Evolutionary conservation across 2,329 filamentous ascomycete genomes (phyloP).

Genomic region (Clonostachys byssicola): DNA sequence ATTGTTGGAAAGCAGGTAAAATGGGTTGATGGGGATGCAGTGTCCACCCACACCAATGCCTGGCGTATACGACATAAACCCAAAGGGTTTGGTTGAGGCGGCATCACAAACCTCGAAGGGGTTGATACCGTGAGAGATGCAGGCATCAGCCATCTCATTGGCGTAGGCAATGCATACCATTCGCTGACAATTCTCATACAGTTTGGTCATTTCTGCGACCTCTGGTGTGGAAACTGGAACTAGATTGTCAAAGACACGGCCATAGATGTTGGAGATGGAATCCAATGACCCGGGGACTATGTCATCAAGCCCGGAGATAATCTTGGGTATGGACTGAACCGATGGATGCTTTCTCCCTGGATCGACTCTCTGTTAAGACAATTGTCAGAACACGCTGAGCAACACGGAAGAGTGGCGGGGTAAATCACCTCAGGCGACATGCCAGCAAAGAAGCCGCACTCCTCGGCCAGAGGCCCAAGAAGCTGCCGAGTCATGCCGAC

Average conservation of each 20-base stretch:
- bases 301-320: conserved; percentile 47
- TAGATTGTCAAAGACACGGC: conserved; percentile 38
- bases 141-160: conserved; percentile 54
- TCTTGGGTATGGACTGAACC: conserved; percentile 41
- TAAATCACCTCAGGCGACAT: conserved; percentile 39
- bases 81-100: conserved; percentile 47
- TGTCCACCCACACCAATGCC: conserved; percentile 49
- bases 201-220: conserved; percentile 53
- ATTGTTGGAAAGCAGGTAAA: conserved; percentile 44
- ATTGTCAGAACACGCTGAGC: background rate
- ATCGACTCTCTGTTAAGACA: conserved; percentile 27
- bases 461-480: conserved; percentile 36
- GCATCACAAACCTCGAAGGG: conserved; percentile 44
- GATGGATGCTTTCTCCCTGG: conserved; percentile 38
- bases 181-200: conserved; percentile 55
- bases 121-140: conserved; percentile 36
- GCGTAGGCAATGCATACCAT: conserved; percentile 51
- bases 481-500: conserved; percentile 49
- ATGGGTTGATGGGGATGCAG: conserved; percentile 52
- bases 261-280: conserved; percentile 38
- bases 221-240: conserved; percentile 46
- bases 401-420: background rate
- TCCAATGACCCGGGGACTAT: conserved; percentile 36
- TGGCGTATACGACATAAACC: conserved; percentile 42
- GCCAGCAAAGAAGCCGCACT: conserved; percentile 35